Percentiles rank a stretch among this genome's conserved stretches.
Evolutionary conservation across 148 eudicot genomes (phyloP).

Genomic region (Arctostaphylos glauca): DNA sequence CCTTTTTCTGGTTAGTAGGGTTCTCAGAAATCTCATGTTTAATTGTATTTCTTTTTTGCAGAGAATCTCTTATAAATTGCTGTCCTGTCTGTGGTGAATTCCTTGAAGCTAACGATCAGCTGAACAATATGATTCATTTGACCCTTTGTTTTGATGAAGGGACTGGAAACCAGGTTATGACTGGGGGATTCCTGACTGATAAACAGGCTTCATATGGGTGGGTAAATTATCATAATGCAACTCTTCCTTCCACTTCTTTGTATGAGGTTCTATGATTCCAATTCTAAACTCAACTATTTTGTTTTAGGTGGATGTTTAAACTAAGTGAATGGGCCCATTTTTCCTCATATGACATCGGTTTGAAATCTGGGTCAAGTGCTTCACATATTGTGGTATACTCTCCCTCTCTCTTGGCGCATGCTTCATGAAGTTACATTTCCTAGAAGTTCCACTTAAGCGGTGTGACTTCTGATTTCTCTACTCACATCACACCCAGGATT

Average conservation of each 20-base stretch:
- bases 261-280: background rate
- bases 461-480: background rate
- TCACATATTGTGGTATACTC: conserved; percentile 74
- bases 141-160: conserved; percentile 95
- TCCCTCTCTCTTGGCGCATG: background rate
- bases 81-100: conserved; percentile 96
- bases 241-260: conserved; percentile 5
- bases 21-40: conserved; percentile 2
- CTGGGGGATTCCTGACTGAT: conserved; percentile 96
- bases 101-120: conserved; percentile 59
- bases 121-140: conserved; percentile 81
- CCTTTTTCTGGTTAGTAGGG: background rate
- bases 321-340: conserved; percentile 92
- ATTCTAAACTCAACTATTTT: conserved; percentile 14
- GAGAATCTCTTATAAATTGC: conserved; percentile 78
- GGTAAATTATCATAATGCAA: conserved; percentile 21
- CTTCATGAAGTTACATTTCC: background rate
- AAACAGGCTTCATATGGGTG: conserved; percentile 92
- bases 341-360: conserved; percentile 77
- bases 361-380: conserved; percentile 76
- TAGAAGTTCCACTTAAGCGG: background rate
- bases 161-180: conserved; percentile 83
- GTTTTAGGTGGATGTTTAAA: conserved; percentile 83
- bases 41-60: conserved; percentile 27
- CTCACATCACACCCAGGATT: background rate